Evolutionary conservation across 1,139 yeast species (phyloP).

Genomic region (Candida tetrigidarum): DNA sequence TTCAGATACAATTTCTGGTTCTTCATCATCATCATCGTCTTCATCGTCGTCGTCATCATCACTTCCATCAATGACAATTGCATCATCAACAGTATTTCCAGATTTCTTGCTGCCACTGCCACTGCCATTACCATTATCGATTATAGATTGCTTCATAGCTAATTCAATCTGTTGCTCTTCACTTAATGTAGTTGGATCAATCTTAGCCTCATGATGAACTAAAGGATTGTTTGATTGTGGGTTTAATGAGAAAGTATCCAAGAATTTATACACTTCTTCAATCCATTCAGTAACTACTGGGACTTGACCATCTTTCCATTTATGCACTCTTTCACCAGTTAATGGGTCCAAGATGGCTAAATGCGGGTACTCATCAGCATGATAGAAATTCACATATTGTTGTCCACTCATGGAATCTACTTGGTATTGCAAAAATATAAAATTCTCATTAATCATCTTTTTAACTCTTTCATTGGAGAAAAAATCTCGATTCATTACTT

Average conservation of each 20-base stretch:
- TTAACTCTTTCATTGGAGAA: conserved; percentile 82
- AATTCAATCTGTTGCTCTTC: conserved; percentile 87
- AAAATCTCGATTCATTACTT: conserved; percentile 87
- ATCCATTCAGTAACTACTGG: conserved; percentile 65
- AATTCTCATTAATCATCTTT: conserved; percentile 63
- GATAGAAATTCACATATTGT: conserved; percentile 72
- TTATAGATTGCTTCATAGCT: conserved; percentile 72
- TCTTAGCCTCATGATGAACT: conserved; percentile 53
- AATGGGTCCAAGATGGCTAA: conserved; percentile 92
- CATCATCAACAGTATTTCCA: conserved; percentile 30
- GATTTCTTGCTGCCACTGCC: conserved; percentile 13
- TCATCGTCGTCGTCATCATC: conserved; percentile 19
- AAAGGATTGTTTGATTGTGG: conserved; percentile 73
- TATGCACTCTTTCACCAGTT: conserved; percentile 85
- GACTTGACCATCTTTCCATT: conserved; percentile 65
- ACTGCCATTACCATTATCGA: conserved; percentile 23
- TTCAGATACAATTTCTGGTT: conserved; percentile 3
- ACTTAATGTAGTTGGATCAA: conserved; percentile 66
- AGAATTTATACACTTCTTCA: conserved; percentile 60
- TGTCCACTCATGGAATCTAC: conserved; percentile 75
- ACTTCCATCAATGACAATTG: conserved; percentile 24
- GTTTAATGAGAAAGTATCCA: conserved; percentile 66
- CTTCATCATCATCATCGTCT: conserved; percentile 18
- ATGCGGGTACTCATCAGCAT: conserved; percentile 73
- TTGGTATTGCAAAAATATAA: conserved; percentile 82